A percentile compares a stretch with the other conserved stretches of the same genome.
Conservation (phyloP, 176 grass and related monocot species). For the Stipa capillata region DNA sequence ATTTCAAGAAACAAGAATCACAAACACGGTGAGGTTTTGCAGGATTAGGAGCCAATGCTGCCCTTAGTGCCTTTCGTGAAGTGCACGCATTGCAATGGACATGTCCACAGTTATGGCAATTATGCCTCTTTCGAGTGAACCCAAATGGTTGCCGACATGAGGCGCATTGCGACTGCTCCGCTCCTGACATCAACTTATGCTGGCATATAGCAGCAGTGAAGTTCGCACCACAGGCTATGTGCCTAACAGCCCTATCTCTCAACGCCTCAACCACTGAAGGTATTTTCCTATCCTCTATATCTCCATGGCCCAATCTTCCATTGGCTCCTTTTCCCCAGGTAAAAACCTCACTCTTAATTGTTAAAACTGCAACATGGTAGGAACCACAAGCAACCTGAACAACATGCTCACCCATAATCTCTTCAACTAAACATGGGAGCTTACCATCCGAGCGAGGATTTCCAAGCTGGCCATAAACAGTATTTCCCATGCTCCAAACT, state of each 20-base stretch:
- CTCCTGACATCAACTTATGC: constrained; percentile 70
- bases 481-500: constrained; percentile 86
- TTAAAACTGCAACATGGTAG: constrained; percentile 94
- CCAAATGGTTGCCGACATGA: constrained; percentile 85
- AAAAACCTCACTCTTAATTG: constrained; percentile 74
- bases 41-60: constrained; percentile 77
- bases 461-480: constrained; percentile 95
- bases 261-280: constrained; percentile 79
- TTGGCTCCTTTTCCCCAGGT: constrained; percentile 99
- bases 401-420: constrained; percentile 62
- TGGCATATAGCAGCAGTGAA: constrained; percentile 92
- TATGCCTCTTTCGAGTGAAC: constrained; percentile 91
- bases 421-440: constrained; percentile 72
- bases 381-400: constrained; percentile 87
- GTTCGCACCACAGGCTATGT: constrained; percentile 81
- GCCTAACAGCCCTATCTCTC: constrained; percentile 74
- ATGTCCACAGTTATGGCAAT: constrained; percentile 91
- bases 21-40: constrained; percentile 91
- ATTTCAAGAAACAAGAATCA: constrained; percentile 84
- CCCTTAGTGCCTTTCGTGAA: constrained; percentile 65
- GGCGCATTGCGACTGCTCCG: constrained; percentile 76
- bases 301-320: constrained; percentile 92
- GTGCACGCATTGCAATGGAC: constrained; percentile 84
- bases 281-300: constrained; percentile 85
- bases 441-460: constrained; percentile 87